Evolutionary conservation across 148 eudicot species (phyloP).

Genomic region (Salicornia ramosissima): DNA sequence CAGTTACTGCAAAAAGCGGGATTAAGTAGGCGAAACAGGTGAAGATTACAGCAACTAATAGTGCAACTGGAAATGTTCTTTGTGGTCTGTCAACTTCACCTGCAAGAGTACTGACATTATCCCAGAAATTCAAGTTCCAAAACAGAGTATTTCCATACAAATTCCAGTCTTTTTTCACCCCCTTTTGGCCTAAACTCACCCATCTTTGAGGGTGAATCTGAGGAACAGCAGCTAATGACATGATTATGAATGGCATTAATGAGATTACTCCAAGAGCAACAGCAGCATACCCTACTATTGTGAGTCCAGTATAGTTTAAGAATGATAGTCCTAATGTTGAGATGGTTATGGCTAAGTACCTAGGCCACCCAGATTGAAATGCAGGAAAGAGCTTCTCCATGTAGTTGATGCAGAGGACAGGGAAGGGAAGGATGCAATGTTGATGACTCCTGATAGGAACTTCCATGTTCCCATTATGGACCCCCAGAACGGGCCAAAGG

Average conservation of each 20-base stretch:
- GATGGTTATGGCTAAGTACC: conserved; percentile 30
- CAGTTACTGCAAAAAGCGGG: conserved; percentile 52
- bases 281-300: conserved; percentile 53
- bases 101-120: conserved; percentile 50
- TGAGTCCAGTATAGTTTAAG: conserved; percentile 45
- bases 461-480: conserved; percentile 58
- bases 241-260: conserved; percentile 38
- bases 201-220: conserved; percentile 47
- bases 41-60: conserved; percentile 39
- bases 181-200: conserved; percentile 46
- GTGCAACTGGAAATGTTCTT: conserved; percentile 40
- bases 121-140: conserved; percentile 64
- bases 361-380: conserved; percentile 36
- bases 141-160: conserved; percentile 49
- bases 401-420: conserved; percentile 47
- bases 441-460: conserved; percentile 51
- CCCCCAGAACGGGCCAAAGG: conserved; percentile 49
- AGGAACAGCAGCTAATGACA: conserved; percentile 48
- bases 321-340: conserved; percentile 41
- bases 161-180: conserved; percentile 51
- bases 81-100: conserved; percentile 55
- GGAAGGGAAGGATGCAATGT: conserved; percentile 54
- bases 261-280: conserved; percentile 44
- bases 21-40: conserved; percentile 52
- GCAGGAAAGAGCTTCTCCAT: conserved; percentile 38